Evolutionary conservation across 129 eudicot species (phyloP), one percentile per base, ranked within the genome.

Genomic region (Scalesia atractyloides): DNA sequence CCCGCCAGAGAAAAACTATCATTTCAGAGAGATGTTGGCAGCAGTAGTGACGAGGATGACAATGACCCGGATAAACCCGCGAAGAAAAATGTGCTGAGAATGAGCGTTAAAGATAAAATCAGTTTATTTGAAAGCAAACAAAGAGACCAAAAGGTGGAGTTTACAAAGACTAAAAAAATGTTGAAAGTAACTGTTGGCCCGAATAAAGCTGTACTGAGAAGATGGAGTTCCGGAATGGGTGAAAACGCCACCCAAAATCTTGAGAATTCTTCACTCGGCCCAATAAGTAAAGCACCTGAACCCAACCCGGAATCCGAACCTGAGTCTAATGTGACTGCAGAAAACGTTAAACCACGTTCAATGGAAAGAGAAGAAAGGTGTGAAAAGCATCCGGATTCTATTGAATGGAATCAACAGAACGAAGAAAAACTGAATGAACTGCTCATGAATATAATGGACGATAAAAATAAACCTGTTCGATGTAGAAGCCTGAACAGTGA

Each of bases 171-270:
- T 36, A 86, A 43, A 72, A 74, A 87, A 30, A 16, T 68, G 19
- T 43, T 71, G 20, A 86, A 75, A 62, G 72, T 82, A 36, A 67
- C 84, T 13, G 53, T 75, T 44, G 85, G 84, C 76, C 68, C 87
- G 59, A 84, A 82, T 15, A 93, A 87, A 78, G 80, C 96, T 71
- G 99, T 94, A 20, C 58, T 94, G 79, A 86, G 99, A 80, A 90
- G 99, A 84, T 94, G 99, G 99, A 94, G 99, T 79, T 80, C 96
- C 16, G 96, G 93, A 52, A 82, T 85, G 84, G 77, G 96, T 26
- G 97, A 85, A 77, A 80, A 52, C 70, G 80, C 85, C 72, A 80
- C 76, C 33, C 80, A 68, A 73, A 48, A 63, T 51, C 52, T 72
- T 1, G 84, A 88, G 22, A 75, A 73, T 60, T 62, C 81, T 52